Base-by-base conservation (phyloP, 2,329 filamentous ascomycete genomes). In the Xylaria sp. region DNA sequence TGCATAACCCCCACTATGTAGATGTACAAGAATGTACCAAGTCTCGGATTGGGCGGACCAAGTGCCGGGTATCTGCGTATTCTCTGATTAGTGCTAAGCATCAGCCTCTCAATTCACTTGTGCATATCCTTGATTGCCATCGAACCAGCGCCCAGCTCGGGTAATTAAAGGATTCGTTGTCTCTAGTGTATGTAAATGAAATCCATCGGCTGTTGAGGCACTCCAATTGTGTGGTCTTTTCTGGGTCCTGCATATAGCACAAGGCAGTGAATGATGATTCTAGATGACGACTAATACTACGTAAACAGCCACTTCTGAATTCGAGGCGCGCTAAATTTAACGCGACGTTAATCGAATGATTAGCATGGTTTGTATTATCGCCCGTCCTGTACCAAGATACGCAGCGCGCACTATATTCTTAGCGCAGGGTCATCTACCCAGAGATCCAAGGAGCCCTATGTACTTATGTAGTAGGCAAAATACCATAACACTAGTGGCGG, bases 81-180 rank as follows among this genome's bases (percentile, higher is more conserved):
- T n/a, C 27, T 63, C 25, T 37, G 12, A 64, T 40, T 64, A 23
- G 27, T 18, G 9, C 54, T 8, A 35, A 55, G 27, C 29, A 61
- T n/a, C 13, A 27, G 21, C 27, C 27, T 35, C 57, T 40, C 8
- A 18, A 35, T 42, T 54, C 35, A 44, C 47, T 50, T 12, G 23
- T 4, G 48, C 16, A 29, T 60, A 55, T 48, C 40, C 50, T 66
- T 66, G 40, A 47, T 44, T 18, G 54, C 13, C 3, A 58, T 44
- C 27, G 25, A 25, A 18, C 23, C 44, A 62, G n/a, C 47, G n/a
- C 53, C 63, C 35, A 27, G 51, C 42, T 66, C 59, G 42, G 59
- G 27, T 23, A 51, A 5, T 44, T 21, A 37, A 66, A 63, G 53
- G 53, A 63, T 67, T 40, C 47, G 18, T 35, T 53, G 40, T 59